These are phyloP conservation scores for Penicillium herquei DNA, from an alignment of 495 filamentous ascomycete genomes.

Conservation along the genomic window DNA sequence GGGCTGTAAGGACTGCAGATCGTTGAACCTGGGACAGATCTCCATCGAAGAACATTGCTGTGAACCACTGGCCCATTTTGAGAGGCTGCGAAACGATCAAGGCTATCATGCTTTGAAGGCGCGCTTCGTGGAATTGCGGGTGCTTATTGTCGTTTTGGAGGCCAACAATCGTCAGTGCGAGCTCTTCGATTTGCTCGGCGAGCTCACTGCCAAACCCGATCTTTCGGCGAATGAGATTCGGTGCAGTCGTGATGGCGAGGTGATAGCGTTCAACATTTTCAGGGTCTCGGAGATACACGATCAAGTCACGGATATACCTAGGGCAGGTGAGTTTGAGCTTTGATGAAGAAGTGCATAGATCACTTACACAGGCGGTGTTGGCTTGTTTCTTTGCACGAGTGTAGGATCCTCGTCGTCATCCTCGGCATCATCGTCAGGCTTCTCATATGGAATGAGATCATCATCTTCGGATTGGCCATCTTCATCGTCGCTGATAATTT, in stretches of 20 bases:
- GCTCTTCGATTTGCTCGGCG: slow-evolving; percentile 75
- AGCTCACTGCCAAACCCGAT: slow-evolving; percentile 84
- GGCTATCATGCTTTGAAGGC: slow-evolving; percentile 81
- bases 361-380: slow-evolving; percentile 75
- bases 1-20: slow-evolving; percentile 71
- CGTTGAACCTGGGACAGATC: slow-evolving; percentile 87
- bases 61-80: slow-evolving; percentile 79
- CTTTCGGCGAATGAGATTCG: slow-evolving; percentile 83
- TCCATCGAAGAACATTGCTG: slow-evolving; percentile 82
- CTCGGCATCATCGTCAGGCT: slow-evolving; percentile 88
- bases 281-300: slow-evolving; percentile 71
- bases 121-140: slow-evolving; percentile 65
- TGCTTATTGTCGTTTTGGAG: slow-evolving; percentile 69
- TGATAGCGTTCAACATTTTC: slow-evolving; percentile 83
- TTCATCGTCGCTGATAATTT: slow-evolving; percentile 54
- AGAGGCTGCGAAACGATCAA: slow-evolving; percentile 72
- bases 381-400: slow-evolving; percentile 75
- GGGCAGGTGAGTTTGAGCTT: slow-evolving; percentile 13
- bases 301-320: slow-evolving; percentile 82
- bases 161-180: slow-evolving; percentile 72
- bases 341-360: background rate
- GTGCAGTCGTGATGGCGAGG: slow-evolving; percentile 72
- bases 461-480: slow-evolving; percentile 59
- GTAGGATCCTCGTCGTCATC: slow-evolving; percentile 94
- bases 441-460: slow-evolving; percentile 77